Percentiles rank a stretch among this genome's conserved stretches.
Evolutionary conservation across 768 basidiomycete genomes (phyloP).

Genomic region (Kwoniella dejecticola): DNA sequence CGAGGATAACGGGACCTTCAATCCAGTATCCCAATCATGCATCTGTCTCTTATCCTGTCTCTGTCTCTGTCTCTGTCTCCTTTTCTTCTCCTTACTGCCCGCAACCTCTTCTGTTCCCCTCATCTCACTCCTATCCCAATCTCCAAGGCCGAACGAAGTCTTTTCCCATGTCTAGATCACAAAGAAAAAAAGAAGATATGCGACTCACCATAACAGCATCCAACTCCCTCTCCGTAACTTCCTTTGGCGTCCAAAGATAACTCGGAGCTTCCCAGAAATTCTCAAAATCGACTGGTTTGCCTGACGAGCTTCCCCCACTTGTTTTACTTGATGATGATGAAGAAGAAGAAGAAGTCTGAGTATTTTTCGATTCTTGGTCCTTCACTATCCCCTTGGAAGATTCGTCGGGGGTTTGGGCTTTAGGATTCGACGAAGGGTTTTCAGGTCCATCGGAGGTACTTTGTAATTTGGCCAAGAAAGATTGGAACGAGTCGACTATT

Average conservation of each 20-base stretch:
- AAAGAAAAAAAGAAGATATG: too few relatives aligned
- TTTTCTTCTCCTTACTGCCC: too few relatives aligned
- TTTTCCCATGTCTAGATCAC: too few relatives aligned
- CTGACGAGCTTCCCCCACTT: background rate
- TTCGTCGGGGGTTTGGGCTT: conserved; percentile 30
- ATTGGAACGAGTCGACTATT: conserved; percentile 48
- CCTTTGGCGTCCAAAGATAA: conserved; percentile 46
- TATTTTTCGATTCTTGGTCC: conserved; percentile 3
- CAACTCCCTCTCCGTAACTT: conserved; percentile 50
- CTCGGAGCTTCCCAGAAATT: conserved; percentile 55
- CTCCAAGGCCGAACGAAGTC: too few relatives aligned
- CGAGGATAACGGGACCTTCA: too few relatives aligned
- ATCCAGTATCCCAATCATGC: too few relatives aligned
- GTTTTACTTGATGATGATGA: too few relatives aligned
- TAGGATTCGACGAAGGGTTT: conserved; percentile 40
- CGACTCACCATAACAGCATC: conserved; percentile 56
- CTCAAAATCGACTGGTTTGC: conserved; percentile 49
- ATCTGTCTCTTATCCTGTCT: too few relatives aligned
- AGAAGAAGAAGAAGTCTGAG: background rate
- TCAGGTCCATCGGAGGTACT: conserved; percentile 33
- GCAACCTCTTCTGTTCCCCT: too few relatives aligned
- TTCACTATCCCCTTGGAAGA: conserved; percentile 24
- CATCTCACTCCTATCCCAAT: too few relatives aligned
- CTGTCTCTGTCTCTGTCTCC: too few relatives aligned
- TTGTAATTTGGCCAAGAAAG: conserved; percentile 54